Conservation (phyloP, 2,329 filamentous ascomycete genomes). For the Magnaporthiopsis rhizophila region DNA sequence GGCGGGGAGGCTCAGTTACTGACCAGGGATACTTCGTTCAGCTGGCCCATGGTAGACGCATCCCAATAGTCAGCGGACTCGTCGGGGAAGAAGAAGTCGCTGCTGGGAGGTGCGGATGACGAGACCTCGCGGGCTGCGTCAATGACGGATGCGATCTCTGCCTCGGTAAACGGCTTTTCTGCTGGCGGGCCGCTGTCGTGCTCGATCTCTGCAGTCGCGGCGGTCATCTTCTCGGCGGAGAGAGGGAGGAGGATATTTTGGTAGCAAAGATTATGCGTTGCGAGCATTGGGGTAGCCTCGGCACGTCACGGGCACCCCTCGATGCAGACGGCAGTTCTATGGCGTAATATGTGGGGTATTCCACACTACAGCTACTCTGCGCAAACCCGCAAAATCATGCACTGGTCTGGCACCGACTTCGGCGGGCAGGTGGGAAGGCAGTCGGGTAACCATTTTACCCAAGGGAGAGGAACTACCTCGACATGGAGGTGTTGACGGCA, state of each 20-base stretch:
- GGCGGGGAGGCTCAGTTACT: slow-evolving; percentile 23
- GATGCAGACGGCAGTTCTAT: neutral
- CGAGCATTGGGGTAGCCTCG: neutral
- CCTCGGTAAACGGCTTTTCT: slow-evolving; percentile 3
- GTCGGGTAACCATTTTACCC: too few species aligned
- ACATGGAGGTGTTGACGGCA: neutral
- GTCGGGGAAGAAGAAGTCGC: slow-evolving; percentile 4
- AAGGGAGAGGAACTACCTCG: neutral
- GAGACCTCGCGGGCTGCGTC: slow-evolving; percentile 9
- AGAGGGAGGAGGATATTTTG: neutral
- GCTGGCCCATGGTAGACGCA: slow-evolving; percentile 46
- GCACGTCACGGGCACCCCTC: neutral
- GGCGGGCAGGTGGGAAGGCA: too few species aligned
- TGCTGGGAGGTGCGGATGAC: neutral
- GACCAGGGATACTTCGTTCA: slow-evolving; percentile 47
- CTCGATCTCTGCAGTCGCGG: neutral
- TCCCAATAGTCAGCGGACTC: slow-evolving; percentile 48
- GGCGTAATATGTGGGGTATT: neutral
- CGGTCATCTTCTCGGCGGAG: neutral
- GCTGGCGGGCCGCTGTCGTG: neutral
- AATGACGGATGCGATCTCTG: slow-evolving; percentile 5
- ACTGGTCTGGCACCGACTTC: neutral
- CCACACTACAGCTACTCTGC: neutral
- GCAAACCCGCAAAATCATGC: neutral
- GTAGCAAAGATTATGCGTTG: neutral